Evolutionary conservation across 768 basidiomycete species (phyloP).

Genomic region (Boletus barrowsii): DNA sequence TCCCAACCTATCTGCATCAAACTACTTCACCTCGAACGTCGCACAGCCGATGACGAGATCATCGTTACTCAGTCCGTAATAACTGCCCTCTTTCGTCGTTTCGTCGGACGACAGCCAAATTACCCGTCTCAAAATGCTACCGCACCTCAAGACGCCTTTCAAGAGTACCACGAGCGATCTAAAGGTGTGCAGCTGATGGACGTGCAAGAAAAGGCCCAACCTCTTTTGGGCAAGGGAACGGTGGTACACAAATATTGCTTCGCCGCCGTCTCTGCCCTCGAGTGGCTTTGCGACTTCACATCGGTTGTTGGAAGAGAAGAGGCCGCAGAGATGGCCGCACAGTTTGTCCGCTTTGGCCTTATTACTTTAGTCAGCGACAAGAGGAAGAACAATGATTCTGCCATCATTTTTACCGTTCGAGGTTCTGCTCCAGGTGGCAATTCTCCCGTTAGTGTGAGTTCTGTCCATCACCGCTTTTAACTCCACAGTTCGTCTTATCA

Average conservation of each 20-base stretch:
- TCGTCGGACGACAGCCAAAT: constrained; percentile 86
- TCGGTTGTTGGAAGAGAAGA: constrained; percentile 95
- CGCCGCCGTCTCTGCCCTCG: constrained; percentile 79
- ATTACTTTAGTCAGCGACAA: constrained; percentile 87
- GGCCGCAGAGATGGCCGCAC: constrained; percentile 95
- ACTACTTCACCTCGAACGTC: constrained; percentile 92
- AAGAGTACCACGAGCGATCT: constrained; percentile 75
- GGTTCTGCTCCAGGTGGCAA: constrained; percentile 74
- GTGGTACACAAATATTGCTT: constrained; percentile 70
- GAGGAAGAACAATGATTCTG: constrained; percentile 87
- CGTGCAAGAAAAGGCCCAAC: constrained; percentile 62
- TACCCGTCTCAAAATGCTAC: constrained; percentile 48
- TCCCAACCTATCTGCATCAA: constrained; percentile 97
- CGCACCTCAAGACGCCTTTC: constrained; percentile 56
- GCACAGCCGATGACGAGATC: constrained; percentile 93
- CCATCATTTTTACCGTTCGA: constrained; percentile 89
- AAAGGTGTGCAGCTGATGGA: constrained; percentile 73
- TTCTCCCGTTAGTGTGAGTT: constrained; percentile 68
- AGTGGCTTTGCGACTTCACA: constrained; percentile 98
- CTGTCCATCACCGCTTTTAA: background rate
- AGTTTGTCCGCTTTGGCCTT: constrained; percentile 94
- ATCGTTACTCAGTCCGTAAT: constrained; percentile 93
- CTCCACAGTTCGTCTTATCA: constrained; percentile 9
- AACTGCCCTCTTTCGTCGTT: constrained; percentile 93
- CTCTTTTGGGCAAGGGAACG: constrained; percentile 45